A percentile compares a stretch with the other conserved stretches of the same genome.
These are phyloP conservation scores for Geotrichum restrictum DNA, from an alignment of 1,139 yeast genomes.

Conservation along the genomic window DNA sequence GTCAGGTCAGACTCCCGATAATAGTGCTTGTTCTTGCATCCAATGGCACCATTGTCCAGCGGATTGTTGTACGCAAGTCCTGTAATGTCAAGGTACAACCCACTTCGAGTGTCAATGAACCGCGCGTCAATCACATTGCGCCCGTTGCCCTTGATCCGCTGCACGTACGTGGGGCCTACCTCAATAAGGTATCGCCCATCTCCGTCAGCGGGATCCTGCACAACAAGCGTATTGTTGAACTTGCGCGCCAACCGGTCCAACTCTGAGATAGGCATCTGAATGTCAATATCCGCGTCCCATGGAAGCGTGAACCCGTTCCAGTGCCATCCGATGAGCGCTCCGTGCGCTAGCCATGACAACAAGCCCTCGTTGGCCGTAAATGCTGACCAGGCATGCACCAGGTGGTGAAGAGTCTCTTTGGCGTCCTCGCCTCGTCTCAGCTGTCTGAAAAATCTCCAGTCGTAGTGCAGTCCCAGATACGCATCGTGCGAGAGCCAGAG, in stretches of 20 bases:
- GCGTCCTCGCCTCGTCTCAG: constrained; percentile 31
- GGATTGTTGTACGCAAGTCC: constrained; percentile 32
- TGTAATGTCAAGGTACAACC: constrained; percentile 61
- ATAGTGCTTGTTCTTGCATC: constrained; percentile 50
- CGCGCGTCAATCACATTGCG: constrained; percentile 75
- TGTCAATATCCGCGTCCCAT: constrained; percentile 68
- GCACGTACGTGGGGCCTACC: constrained; percentile 38
- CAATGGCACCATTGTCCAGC: constrained; percentile 22
- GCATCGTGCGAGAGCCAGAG: constrained; percentile 2
- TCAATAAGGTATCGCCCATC: constrained; percentile 50
- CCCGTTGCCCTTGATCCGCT: constrained; percentile 44
- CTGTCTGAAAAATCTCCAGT: constrained; percentile 66
- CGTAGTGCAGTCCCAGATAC: constrained; percentile 48
- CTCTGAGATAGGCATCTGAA: constrained; percentile 63
- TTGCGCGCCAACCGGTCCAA: constrained; percentile 48
- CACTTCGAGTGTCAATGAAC: constrained; percentile 70
- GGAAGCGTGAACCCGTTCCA: constrained; percentile 66
- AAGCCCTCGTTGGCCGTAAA: constrained; percentile 53
- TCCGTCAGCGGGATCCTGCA: constrained; percentile 50
- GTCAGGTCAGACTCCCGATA: constrained; percentile 47
- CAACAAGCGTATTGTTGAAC: constrained; percentile 51
- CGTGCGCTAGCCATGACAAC: constrained; percentile 62
- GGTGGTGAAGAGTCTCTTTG: constrained; percentile 42
- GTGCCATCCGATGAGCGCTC: constrained; percentile 63
- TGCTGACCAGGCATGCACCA: constrained; percentile 55